Evolutionary conservation across 1,284 basidiomycete species (phyloP).

Genomic region (Takashimella koratensis): DNA sequence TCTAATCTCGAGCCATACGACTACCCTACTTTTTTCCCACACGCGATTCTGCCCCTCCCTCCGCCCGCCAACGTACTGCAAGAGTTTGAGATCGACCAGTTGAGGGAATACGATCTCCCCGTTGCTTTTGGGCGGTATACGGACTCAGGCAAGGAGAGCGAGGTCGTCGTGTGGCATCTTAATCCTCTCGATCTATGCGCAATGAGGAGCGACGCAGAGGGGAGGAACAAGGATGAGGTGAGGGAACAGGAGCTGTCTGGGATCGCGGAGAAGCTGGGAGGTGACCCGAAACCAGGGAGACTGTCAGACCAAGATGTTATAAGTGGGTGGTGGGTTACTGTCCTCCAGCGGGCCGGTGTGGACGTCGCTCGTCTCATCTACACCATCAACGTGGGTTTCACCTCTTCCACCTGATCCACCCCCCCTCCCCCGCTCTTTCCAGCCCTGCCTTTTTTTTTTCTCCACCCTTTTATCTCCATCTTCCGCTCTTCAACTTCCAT

Average conservation of each 20-base stretch:
- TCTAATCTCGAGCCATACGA: conserved; percentile 15
- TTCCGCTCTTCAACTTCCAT: not conserved
- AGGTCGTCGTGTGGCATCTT: not conserved
- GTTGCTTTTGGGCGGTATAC: not conserved
- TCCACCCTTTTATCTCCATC: too few relatives aligned
- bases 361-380: conserved; percentile 16
- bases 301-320: conserved; percentile 21
- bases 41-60: conserved; percentile 12
- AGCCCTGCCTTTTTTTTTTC: too few relatives aligned
- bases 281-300: too few relatives aligned
- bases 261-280: too few relatives aligned
- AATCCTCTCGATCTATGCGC: not conserved
- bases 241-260: not conserved
- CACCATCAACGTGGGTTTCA: conserved; percentile 28
- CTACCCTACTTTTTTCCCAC: conserved; percentile 17
- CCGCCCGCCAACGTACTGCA: conserved; percentile 7
- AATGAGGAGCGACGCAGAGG: not conserved
- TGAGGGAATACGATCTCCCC: not conserved
- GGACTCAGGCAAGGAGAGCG: not conserved
- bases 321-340: conserved; percentile 22
- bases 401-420: too few relatives aligned
- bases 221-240: not conserved
- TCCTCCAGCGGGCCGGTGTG: conserved; percentile 20
- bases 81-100: conserved; percentile 8
- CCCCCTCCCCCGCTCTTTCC: too few relatives aligned